Conservation (phyloP, 305 asterid species). For the Solanum aculeatissimum region DNA sequence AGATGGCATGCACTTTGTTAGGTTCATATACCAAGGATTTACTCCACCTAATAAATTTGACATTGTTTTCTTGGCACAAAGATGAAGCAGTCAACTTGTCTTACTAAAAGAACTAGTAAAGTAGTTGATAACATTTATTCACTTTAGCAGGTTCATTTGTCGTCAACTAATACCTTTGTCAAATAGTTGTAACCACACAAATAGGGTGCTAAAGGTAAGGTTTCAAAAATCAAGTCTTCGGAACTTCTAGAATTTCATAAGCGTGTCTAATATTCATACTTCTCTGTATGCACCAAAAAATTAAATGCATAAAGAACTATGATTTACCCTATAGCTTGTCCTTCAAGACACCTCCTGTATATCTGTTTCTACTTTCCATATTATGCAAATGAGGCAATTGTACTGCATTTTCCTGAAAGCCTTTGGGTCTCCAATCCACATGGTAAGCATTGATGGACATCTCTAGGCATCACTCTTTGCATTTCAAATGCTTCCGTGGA, state of each 20-base stretch:
- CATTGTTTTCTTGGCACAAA: background rate
- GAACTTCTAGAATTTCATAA: background rate
- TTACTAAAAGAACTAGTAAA: background rate
- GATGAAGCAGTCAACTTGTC: background rate
- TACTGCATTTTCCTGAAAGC: background rate
- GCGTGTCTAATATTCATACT: background rate
- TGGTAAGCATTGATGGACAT: background rate
- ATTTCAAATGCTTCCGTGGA: background rate
- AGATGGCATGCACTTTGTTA: background rate
- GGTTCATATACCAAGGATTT: background rate
- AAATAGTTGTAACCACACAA: background rate
- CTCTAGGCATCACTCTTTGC: background rate
- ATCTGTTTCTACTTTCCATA: background rate
- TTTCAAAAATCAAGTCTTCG: background rate
- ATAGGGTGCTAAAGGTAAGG: background rate
- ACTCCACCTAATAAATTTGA: background rate
- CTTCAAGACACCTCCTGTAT: background rate
- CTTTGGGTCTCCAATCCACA: background rate
- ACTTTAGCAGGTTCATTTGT: background rate
- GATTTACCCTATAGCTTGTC: background rate
- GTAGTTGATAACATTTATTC: background rate
- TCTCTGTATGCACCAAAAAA: background rate
- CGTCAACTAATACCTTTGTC: background rate
- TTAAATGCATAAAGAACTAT: background rate
- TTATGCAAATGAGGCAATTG: background rate